These are phyloP conservation scores for Graphiopsis chlorocephala DNA, from an alignment of 2,329 filamentous ascomycete species.

Conservation along the genomic window DNA sequence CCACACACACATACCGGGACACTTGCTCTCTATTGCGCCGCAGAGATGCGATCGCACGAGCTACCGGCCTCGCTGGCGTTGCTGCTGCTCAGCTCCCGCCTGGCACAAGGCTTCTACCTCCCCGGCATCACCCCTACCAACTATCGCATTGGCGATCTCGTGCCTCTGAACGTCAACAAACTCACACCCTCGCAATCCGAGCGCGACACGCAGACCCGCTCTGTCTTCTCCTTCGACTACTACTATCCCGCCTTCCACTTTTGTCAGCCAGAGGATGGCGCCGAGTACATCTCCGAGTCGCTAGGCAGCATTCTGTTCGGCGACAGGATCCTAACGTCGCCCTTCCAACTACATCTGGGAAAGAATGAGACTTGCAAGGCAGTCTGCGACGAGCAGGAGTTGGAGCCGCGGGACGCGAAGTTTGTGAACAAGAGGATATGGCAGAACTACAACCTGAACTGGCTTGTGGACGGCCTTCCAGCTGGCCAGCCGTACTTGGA, in stretches of 20 bases:
- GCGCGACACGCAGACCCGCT: slow-evolving; percentile 77
- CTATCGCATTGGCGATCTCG: slow-evolving; percentile 74
- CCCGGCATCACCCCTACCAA: slow-evolving; percentile 93
- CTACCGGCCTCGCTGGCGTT: slow-evolving; percentile 7
- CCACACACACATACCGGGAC: background rate
- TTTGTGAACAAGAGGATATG: slow-evolving; percentile 82
- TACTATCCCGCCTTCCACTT: slow-evolving; percentile 87
- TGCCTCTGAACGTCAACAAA: slow-evolving; percentile 88
- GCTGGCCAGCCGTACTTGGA: slow-evolving; percentile 82
- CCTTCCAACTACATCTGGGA: slow-evolving; percentile 83
- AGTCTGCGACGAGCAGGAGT: slow-evolving; percentile 68
- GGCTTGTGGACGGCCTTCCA: slow-evolving; percentile 90
- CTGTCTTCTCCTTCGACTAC: slow-evolving; percentile 95
- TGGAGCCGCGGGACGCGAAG: slow-evolving; percentile 62
- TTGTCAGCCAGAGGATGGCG: slow-evolving; percentile 74
- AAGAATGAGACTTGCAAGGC: slow-evolving; percentile 83
- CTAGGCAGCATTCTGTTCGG: slow-evolving; percentile 96
- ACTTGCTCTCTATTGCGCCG: background rate
- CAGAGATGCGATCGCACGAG: slow-evolving; percentile 12
- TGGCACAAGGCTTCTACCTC: slow-evolving; percentile 69
- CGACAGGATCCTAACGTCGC: slow-evolving; percentile 95
- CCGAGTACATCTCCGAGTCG: slow-evolving; percentile 79
- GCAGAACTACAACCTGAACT: slow-evolving; percentile 89
- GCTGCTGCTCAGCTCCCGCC: slow-evolving; percentile 1
- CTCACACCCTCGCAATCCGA: slow-evolving; percentile 80